phyloP scores from a whole-genome alignment of 371 early-diverging fungal genomes.

The Apophysomyces trapeziformis region DNA sequence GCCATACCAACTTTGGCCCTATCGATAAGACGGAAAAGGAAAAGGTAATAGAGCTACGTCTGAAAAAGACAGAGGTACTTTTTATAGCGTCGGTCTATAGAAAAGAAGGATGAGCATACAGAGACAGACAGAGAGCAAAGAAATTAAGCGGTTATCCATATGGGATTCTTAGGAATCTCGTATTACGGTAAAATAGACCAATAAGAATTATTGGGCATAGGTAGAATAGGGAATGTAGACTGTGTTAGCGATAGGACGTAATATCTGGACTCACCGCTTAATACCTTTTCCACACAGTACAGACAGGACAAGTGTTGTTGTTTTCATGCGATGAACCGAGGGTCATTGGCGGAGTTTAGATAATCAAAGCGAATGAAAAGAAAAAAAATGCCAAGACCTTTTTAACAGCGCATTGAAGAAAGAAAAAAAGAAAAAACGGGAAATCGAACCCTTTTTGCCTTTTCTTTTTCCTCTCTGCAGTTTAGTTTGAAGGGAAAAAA shows the following conservation, averaged over 20 bases:
- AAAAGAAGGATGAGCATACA: neutral
- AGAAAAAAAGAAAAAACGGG: neutral
- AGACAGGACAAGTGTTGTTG: neutral
- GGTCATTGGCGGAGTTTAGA: too few relatives aligned
- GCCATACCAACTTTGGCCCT: too few relatives aligned
- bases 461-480: neutral
- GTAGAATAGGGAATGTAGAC: too few relatives aligned
- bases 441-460: neutral
- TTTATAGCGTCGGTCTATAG: neutral
- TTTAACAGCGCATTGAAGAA: neutral
- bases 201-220: neutral
- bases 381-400: slow-evolving; percentile 1
- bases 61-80: neutral
- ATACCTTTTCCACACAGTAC: neutral
- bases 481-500: neutral
- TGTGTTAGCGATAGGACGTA: too few relatives aligned
- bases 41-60: too few relatives aligned
- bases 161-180: neutral
- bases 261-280: neutral
- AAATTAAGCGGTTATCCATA: neutral
- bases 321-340: neutral
- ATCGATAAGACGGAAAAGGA: too few relatives aligned
- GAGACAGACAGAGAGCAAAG: neutral
- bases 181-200: neutral
- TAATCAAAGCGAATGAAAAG: neutral